Conservation (phyloP, 1,139 yeast genomes). For the Geotrichum candidum region DNA sequence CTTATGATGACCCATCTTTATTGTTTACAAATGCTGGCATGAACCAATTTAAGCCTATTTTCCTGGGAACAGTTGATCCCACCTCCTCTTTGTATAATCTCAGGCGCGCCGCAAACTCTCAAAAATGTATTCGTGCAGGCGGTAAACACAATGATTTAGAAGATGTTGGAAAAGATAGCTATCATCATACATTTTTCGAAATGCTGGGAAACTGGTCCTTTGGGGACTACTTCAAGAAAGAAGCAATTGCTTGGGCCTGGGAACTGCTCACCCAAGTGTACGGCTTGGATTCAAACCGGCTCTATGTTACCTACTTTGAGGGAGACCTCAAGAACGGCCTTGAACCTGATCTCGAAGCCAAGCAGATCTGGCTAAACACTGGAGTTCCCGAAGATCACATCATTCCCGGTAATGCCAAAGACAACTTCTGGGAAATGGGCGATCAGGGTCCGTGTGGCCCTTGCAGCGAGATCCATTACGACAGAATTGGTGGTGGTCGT, state of each 20-base stretch:
- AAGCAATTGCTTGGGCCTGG: conserved; percentile 87
- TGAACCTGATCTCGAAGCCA: conserved; percentile 91
- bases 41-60: conserved; percentile 97
- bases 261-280: conserved; percentile 79
- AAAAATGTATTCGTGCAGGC: conserved; percentile 98
- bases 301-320: conserved; percentile 92
- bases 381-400: conserved; percentile 93
- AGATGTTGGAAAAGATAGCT: conserved; percentile 95
- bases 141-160: conserved; percentile 98
- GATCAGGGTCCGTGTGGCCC: conserved; percentile 99
- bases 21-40: conserved; percentile 96
- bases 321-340: conserved; percentile 81
- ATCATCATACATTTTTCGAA: conserved; percentile 97
- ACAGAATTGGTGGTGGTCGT: conserved; percentile 97
- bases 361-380: conserved; percentile 71
- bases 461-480: conserved; percentile 95
- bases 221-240: conserved; percentile 95
- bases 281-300: conserved; percentile 67
- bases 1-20: conserved; percentile 95
- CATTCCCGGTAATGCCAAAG: conserved; percentile 81
- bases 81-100: conserved; percentile 75
- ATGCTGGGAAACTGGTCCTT: conserved; percentile 99
- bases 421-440: conserved; percentile 99
- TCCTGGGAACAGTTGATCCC: conserved; percentile 95
- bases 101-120: conserved; percentile 90